These are phyloP conservation scores for Plasmodium cynomolgi DNA, from an alignment of 169 alveolate species.

Conservation along the genomic window DNA sequence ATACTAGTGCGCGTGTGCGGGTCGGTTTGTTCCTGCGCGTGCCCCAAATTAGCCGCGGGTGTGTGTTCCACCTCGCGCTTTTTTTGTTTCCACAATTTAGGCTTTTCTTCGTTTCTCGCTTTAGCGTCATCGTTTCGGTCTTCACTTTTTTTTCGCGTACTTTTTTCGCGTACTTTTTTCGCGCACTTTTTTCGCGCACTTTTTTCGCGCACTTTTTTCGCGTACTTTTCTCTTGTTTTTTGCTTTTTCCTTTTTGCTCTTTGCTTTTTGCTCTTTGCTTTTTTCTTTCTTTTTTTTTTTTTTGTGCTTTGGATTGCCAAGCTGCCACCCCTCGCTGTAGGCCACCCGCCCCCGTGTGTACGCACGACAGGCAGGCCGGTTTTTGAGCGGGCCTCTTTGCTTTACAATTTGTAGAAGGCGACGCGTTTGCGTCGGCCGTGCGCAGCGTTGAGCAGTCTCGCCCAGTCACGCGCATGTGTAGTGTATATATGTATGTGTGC, in stretches of 20 bases:
- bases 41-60: neutral
- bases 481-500: neutral
- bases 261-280: neutral
- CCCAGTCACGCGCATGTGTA: neutral
- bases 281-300: slow-evolving; percentile 34
- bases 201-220: too few relatives aligned
- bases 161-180: too few relatives aligned
- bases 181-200: too few relatives aligned
- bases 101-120: neutral
- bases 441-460: neutral
- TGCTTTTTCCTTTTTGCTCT: neutral
- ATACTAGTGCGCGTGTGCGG: neutral
- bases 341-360: neutral
- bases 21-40: neutral
- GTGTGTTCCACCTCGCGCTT: neutral
- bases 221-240: slow-evolving; percentile 5
- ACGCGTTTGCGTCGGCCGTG: neutral
- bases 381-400: neutral
- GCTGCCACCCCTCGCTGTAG: neutral
- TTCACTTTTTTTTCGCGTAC: neutral
- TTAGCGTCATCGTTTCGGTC: neutral
- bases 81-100: neutral
- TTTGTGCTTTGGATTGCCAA: neutral
- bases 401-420: slow-evolving; percentile 8
- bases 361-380: neutral